Conservation (phyloP, 1,284 basidiomycete genomes). For the Papiliotrema nemorosa region DNA sequence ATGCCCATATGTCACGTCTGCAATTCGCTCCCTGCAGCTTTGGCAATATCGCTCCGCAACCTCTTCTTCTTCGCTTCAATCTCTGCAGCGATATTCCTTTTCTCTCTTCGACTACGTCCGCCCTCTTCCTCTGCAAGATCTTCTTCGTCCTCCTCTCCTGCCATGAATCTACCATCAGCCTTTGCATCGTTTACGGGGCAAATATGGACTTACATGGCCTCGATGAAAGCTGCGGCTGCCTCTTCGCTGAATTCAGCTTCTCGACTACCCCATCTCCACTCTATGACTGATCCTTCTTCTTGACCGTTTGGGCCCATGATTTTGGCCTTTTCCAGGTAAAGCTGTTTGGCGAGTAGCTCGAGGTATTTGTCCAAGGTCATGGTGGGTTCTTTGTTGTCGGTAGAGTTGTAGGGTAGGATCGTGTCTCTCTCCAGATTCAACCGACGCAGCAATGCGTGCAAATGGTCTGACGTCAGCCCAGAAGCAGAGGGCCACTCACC, state of each 20-base stretch:
- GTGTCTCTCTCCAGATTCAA: slow-evolving; percentile 40
- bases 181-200: slow-evolving; percentile 7
- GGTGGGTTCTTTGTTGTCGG: slow-evolving; percentile 19
- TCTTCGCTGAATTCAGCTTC: slow-evolving; percentile 46
- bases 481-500: slow-evolving; percentile 20
- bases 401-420: slow-evolving; percentile 32
- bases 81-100: slow-evolving; percentile 1
- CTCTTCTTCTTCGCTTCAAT: slow-evolving; percentile 19
- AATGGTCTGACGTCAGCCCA: slow-evolving; percentile 17
- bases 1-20: slow-evolving; percentile 6
- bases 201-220: slow-evolving; percentile 33
- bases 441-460: slow-evolving; percentile 32
- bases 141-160: slow-evolving; percentile 4
- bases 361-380: slow-evolving; percentile 44
- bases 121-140: slow-evolving; percentile 4
- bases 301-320: slow-evolving; percentile 9
- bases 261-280: slow-evolving; percentile 46
- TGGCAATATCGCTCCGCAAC: slow-evolving; percentile 31
- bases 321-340: slow-evolving; percentile 44
- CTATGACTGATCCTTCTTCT: slow-evolving; percentile 15
- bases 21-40: slow-evolving; percentile 36
- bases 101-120: neutral
- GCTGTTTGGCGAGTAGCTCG: slow-evolving; percentile 36
- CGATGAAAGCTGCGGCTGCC: slow-evolving; percentile 42
- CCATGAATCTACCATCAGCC: slow-evolving; percentile 5